A percentile compares a stretch with the other conserved stretches of the same genome.
Evolutionary conservation across 192 early-diverging fungal genomes (phyloP).

Genomic region (Piromyces finnis): DNA sequence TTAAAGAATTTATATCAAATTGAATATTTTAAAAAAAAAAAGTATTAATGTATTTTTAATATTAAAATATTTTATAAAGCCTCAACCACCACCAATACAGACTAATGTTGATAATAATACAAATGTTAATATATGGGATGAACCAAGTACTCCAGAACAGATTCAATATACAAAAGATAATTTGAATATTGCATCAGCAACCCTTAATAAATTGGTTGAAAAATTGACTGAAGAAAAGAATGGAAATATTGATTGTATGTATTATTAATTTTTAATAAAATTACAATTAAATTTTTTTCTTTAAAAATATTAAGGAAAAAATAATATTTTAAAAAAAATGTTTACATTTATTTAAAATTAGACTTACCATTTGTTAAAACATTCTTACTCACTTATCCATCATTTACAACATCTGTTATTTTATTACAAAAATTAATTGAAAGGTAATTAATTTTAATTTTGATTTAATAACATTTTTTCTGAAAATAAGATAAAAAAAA

Average conservation of each 20-base stretch:
- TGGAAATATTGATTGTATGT: conserved; percentile 2
- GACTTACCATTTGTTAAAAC: conserved; percentile 17
- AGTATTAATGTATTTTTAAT: too few species aligned
- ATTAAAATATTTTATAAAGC: background rate
- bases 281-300: too few species aligned
- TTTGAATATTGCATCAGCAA: conserved; percentile 3
- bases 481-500: too few species aligned
- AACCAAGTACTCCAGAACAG: conserved; percentile 1
- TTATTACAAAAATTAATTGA: conserved; percentile 11
- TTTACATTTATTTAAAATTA: background rate
- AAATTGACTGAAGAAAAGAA: conserved; percentile 8
- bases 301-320: too few species aligned
- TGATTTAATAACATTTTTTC: too few species aligned
- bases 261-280: too few species aligned
- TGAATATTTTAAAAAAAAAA: too few species aligned
- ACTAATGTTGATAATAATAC: background rate
- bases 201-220: conserved; percentile 11
- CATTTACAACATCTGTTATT: conserved; percentile 9
- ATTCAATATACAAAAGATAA: conserved; percentile 1
- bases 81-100: background rate
- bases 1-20: too few species aligned
- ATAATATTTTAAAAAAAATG: too few species aligned
- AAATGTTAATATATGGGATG: conserved; percentile 9
- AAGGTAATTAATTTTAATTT: too few species aligned
- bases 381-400: conserved; percentile 19